A percentile compares a stretch with the other conserved stretches of the same genome.
These are phyloP conservation scores for Quercus dentata DNA, from an alignment of 306 rosid species.

Conservation along the genomic window DNA sequence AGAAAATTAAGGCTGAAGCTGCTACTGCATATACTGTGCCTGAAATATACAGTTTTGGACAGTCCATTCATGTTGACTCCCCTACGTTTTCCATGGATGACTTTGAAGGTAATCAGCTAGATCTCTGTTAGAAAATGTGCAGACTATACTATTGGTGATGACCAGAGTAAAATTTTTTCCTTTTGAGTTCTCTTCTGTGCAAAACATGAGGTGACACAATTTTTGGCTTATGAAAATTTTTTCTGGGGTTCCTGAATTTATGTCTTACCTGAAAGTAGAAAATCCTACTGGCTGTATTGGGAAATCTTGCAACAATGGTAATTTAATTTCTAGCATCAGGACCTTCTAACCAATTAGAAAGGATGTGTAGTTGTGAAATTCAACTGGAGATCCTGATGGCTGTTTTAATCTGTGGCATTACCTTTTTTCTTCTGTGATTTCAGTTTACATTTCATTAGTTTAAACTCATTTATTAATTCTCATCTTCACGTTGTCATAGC, in stretches of 20 bases:
- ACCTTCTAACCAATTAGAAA: background rate
- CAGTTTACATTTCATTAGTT: background rate
- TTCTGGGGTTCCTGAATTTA: background rate
- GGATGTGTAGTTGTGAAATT: background rate
- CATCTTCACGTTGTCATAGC: constrained; percentile 41
- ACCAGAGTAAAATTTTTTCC: background rate
- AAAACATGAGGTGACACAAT: background rate
- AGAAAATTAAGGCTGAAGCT: constrained; percentile 83
- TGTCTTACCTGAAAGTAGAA: background rate
- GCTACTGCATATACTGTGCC: constrained; percentile 43
- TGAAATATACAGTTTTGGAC: constrained; percentile 33
- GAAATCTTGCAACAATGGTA: background rate
- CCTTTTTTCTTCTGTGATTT: background rate
- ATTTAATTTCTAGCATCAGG: background rate
- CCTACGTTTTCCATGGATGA: constrained; percentile 88
- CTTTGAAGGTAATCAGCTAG: constrained; percentile 69
- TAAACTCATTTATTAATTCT: background rate
- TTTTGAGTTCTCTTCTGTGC: background rate
- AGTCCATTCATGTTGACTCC: constrained; percentile 30
- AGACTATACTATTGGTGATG: constrained; percentile 2
- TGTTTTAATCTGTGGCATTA: background rate
- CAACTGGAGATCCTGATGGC: background rate
- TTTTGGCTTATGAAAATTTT: background rate
- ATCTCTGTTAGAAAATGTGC: constrained; percentile 6
- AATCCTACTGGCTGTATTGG: background rate